Evolutionary conservation across 148 eudicot genomes (phyloP).

Genomic region (Silene uniflora): DNA sequence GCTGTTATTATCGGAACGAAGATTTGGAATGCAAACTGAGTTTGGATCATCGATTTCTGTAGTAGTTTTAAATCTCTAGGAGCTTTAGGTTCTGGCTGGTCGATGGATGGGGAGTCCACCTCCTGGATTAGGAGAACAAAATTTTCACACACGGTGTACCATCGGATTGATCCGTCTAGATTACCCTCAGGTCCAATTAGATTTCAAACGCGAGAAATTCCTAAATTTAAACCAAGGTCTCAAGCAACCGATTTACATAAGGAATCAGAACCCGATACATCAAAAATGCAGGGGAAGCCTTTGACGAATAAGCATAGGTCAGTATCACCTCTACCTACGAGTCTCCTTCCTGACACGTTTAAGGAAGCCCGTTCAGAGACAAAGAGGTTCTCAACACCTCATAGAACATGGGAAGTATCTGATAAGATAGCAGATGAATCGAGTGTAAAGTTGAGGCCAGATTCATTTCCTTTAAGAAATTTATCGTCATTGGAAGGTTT

Average conservation of each 20-base stretch:
- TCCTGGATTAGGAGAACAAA: slow-evolving; percentile 84
- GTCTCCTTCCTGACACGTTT: slow-evolving; percentile 52
- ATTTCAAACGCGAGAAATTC: slow-evolving; percentile 27
- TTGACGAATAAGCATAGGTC: slow-evolving; percentile 51
- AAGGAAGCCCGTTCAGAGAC: slow-evolving; percentile 59
- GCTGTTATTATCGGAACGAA: slow-evolving; percentile 15
- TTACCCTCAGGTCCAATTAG: slow-evolving; percentile 41
- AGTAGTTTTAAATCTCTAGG: not conserved
- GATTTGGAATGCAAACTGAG: slow-evolving; percentile 6
- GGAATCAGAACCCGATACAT: slow-evolving; percentile 21
- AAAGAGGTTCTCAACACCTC: slow-evolving; percentile 70
- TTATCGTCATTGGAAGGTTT: slow-evolving; percentile 40
- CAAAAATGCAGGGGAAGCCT: slow-evolving; percentile 42
- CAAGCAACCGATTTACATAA: slow-evolving; percentile 21
- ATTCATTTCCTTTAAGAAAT: slow-evolving; percentile 47
- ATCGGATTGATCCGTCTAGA: slow-evolving; percentile 54
- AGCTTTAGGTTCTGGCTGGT: not conserved
- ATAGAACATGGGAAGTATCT: slow-evolving; percentile 40
- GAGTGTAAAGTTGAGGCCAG: slow-evolving; percentile 22
- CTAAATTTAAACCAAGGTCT: slow-evolving; percentile 39
- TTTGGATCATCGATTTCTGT: slow-evolving; percentile 2
- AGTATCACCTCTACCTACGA: slow-evolving; percentile 53
- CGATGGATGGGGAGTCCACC: slow-evolving; percentile 61
- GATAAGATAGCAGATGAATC: slow-evolving; percentile 43
- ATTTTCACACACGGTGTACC: slow-evolving; percentile 66